phyloP scores from a whole-genome alignment of 192 early-diverging fungal genomes.

The Backusella australiensis region DNA sequence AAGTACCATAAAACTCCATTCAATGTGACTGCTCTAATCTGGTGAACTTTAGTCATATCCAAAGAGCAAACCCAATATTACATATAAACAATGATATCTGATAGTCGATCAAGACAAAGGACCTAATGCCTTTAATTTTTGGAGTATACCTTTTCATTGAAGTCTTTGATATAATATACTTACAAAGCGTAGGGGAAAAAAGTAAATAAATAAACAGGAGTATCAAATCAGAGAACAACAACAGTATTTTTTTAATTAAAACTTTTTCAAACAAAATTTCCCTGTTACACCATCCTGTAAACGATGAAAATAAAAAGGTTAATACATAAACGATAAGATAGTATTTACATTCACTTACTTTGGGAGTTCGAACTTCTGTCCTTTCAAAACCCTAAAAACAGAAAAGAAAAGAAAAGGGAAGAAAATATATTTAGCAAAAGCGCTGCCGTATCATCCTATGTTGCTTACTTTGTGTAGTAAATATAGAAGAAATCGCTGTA shows the following conservation, averaged over 20 bases:
- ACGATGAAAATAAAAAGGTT: background rate
- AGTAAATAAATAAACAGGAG: slow-evolving; percentile 3
- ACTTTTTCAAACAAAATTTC: background rate
- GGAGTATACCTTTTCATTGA: background rate
- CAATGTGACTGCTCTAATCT: no score
- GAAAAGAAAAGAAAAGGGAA: background rate
- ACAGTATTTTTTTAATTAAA: background rate
- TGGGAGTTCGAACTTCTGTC: slow-evolving; percentile 69
- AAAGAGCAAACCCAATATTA: no score
- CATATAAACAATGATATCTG: no score
- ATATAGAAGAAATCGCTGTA: slow-evolving; percentile 99
- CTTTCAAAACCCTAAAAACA: slow-evolving; percentile 58
- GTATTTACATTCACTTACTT: slow-evolving; percentile 19
- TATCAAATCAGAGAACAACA: slow-evolving; percentile 7
- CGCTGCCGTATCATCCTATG: slow-evolving; percentile 46
- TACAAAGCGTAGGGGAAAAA: background rate
- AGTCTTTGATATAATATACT: background rate
- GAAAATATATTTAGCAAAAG: background rate
- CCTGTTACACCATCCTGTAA: slow-evolving; percentile 1
- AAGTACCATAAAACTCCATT: no score
- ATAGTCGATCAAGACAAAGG: no score
- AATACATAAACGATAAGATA: background rate
- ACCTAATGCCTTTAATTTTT: background rate
- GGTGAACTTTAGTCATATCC: no score
- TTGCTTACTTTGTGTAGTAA: slow-evolving; percentile 78